Evolutionary conservation across 2,329 filamentous ascomycete genomes (phyloP).

Genomic region (Zymoseptoria brevis): DNA sequence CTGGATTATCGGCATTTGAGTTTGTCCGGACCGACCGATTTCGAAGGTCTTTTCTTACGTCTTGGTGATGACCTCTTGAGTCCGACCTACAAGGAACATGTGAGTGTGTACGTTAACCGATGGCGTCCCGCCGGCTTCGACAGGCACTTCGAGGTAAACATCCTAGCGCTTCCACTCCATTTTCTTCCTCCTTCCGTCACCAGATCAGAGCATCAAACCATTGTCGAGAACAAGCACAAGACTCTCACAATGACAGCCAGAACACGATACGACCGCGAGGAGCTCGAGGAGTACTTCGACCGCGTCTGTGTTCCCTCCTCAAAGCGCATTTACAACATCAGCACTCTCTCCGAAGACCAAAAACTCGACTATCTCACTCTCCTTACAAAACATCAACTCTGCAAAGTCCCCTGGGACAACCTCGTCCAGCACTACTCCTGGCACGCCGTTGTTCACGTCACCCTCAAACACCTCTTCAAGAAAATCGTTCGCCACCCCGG

Average conservation of each 20-base stretch:
- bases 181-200: not conserved
- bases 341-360: constrained; percentile 9
- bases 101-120: not conserved
- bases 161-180: not conserved
- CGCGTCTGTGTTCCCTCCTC: constrained; percentile 20
- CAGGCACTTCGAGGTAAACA: not conserved
- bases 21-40: too few relatives aligned
- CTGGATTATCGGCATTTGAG: too few relatives aligned
- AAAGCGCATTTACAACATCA: constrained; percentile 14
- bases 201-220: too few relatives aligned
- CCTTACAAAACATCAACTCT: constrained; percentile 32
- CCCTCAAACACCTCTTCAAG: constrained; percentile 43
- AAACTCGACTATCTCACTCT: constrained; percentile 19
- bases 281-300: constrained; percentile 22
- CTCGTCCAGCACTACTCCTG: constrained; percentile 47
- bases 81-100: not conserved
- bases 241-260: not conserved
- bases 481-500: constrained; percentile 43
- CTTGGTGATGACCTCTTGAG: not conserved
- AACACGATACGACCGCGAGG: constrained; percentile 6
- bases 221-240: too few relatives aligned
- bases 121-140: not conserved
- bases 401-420: constrained; percentile 50
- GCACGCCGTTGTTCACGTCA: constrained; percentile 41
- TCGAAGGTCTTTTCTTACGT: not conserved